Conservation (phyloP, 2,329 filamentous ascomycete genomes). For the Botrytis paeoniae region DNA sequence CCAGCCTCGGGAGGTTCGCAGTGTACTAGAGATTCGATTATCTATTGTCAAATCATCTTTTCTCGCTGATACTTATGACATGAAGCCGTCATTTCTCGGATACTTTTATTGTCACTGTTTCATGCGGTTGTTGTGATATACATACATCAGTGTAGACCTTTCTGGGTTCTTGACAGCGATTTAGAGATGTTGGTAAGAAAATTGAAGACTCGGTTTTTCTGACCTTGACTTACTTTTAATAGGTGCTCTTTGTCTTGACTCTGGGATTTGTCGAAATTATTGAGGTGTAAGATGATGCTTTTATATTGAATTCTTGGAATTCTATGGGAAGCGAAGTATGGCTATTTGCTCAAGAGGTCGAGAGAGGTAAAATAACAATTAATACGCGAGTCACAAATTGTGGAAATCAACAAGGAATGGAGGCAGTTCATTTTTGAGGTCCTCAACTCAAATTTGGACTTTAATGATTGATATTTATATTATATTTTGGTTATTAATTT, state of each 20-base stretch:
- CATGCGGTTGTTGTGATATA: too few species aligned
- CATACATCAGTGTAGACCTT: fast-evolving
- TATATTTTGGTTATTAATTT: neutral
- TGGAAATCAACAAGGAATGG: neutral
- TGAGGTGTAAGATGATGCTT: too few species aligned
- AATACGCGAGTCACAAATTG: neutral
- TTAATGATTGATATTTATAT: neutral
- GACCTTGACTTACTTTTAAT: neutral
- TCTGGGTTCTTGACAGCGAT: too few species aligned
- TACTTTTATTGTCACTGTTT: neutral
- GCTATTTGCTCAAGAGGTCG: neutral
- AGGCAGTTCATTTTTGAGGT: neutral
- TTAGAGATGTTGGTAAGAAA: neutral
- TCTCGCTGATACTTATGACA: fast-evolving
- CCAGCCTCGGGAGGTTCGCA: fast-evolving
- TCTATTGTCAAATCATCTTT: neutral
- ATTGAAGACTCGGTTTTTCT: too few species aligned
- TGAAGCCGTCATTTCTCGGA: neutral
- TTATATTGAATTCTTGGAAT: fast-evolving
- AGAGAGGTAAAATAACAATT: neutral
- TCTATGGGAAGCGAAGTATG: neutral
- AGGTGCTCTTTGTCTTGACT: neutral
- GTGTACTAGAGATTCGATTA: neutral
- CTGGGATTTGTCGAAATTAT: too few species aligned
- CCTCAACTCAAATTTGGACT: neutral